phyloP scores from a whole-genome alignment of 148 eudicot genomes.

The Amaranthus hypochondriacus region DNA sequence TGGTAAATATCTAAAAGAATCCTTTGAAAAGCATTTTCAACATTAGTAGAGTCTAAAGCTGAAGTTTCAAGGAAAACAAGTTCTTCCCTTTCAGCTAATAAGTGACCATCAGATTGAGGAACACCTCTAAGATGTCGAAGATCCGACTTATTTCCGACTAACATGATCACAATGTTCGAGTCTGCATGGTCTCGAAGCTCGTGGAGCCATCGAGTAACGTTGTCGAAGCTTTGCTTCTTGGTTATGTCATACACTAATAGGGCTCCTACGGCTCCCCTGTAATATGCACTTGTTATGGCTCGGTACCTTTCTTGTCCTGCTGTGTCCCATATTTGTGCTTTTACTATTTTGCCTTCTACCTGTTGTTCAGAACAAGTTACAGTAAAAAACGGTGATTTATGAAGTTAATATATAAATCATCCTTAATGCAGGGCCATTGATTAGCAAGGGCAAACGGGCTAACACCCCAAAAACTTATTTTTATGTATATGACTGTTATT shows the following conservation, averaged over 20 bases:
- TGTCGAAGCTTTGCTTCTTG: conserved; percentile 62
- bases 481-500: too few relatives aligned
- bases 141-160: conserved; percentile 71
- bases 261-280: conserved; percentile 74
- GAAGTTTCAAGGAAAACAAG: conserved; percentile 67
- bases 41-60: conserved; percentile 61
- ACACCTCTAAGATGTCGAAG: conserved; percentile 58
- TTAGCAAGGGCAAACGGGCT: too few relatives aligned
- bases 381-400: background rate
- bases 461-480: too few relatives aligned
- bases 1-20: conserved; percentile 59
- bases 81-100: conserved; percentile 55
- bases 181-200: conserved; percentile 74
- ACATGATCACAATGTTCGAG: conserved; percentile 72
- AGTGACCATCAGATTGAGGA: conserved; percentile 36
- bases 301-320: conserved; percentile 79
- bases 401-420: background rate
- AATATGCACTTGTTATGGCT: conserved; percentile 82
- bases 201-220: conserved; percentile 60
- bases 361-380: conserved; percentile 5
- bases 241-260: conserved; percentile 42
- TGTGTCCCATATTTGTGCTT: conserved; percentile 49
- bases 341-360: conserved; percentile 84
- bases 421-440: too few relatives aligned
- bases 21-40: conserved; percentile 67